A percentile compares a stretch with the other conserved stretches of the same genome.
These are phyloP conservation scores for Lithohypha guttulata DNA, from an alignment of 2,329 filamentous ascomycete species.

Conservation along the genomic window DNA sequence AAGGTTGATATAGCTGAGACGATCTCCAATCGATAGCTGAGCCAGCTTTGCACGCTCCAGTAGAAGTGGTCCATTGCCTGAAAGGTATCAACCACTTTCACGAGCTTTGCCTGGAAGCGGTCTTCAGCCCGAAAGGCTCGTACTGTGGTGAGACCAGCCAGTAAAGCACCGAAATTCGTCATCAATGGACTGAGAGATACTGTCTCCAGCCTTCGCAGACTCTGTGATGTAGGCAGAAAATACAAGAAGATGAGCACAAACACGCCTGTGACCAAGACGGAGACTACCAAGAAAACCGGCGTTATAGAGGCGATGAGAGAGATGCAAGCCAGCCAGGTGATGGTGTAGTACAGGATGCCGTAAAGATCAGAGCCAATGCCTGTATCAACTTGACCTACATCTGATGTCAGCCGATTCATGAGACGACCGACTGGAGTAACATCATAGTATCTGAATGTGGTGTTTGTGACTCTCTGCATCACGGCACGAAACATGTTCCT, in stretches of 20 bases:
- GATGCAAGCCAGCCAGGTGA: slow-evolving; percentile 63
- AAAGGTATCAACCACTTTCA: slow-evolving; percentile 73
- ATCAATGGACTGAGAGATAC: slow-evolving; percentile 79
- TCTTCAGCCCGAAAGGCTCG: slow-evolving; percentile 69
- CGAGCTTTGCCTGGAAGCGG: slow-evolving; percentile 69
- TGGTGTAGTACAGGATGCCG: slow-evolving; percentile 55
- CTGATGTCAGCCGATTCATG: slow-evolving; percentile 85
- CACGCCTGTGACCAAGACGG: slow-evolving; percentile 52
- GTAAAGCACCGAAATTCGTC: slow-evolving; percentile 80
- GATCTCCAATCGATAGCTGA: slow-evolving; percentile 66
- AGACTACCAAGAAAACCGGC: slow-evolving; percentile 63
- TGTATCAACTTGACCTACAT: slow-evolving; percentile 81
- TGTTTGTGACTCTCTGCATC: slow-evolving; percentile 61
- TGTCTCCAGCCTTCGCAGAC: slow-evolving; percentile 75
- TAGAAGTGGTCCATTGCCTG: slow-evolving; percentile 96
- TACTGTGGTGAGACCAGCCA: slow-evolving; percentile 78
- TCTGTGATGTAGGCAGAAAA: slow-evolving; percentile 76
- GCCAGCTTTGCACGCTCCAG: slow-evolving; percentile 78
- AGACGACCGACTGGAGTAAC: slow-evolving; percentile 77
- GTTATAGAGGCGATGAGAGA: slow-evolving; percentile 70
- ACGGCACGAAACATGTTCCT: slow-evolving; percentile 63
- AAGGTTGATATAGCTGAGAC: slow-evolving; percentile 66
- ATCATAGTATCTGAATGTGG: slow-evolving; percentile 85
- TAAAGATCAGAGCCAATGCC: slow-evolving; percentile 69
- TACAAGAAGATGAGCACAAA: slow-evolving; percentile 65